These are phyloP conservation scores for Stipa capillata DNA, from an alignment of 176 grass and related monocot species.

Conservation along the genomic window DNA sequence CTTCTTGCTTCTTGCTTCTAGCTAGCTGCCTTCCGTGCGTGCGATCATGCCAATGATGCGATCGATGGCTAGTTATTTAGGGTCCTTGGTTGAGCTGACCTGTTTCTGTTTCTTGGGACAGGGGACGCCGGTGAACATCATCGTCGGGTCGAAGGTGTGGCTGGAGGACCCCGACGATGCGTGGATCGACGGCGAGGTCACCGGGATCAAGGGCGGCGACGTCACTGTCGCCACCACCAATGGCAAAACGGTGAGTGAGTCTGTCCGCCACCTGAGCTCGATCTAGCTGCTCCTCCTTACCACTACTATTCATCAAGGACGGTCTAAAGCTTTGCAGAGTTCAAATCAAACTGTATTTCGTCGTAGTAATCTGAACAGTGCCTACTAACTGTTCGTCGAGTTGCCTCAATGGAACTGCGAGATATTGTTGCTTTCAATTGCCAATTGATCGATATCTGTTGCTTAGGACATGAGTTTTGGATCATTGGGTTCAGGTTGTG, in stretches of 20 bases:
- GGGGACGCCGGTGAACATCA: slow-evolving; percentile 93
- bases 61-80: no score
- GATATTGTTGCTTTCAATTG: not conserved
- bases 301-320: not conserved
- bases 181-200: slow-evolving; percentile 83
- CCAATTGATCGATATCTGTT: not conserved
- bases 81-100: not conserved
- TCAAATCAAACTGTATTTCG: not conserved
- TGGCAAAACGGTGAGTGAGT: slow-evolving; percentile 43
- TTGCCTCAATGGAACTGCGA: not conserved
- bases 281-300: not conserved
- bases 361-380: not conserved
- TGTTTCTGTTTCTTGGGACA: slow-evolving; percentile 22
- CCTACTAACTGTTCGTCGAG: not conserved
- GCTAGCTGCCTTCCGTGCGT: not conserved
- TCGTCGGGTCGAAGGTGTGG: slow-evolving; percentile 91
- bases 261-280: no score
- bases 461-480: not conserved
- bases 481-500: slow-evolving; percentile 41
- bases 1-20: not conserved
- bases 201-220: slow-evolving; percentile 53
- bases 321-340: no score
- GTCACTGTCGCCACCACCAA: slow-evolving; percentile 53
- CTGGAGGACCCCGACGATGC: slow-evolving; percentile 61
- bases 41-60: not conserved